phyloP scores from a whole-genome alignment of 305 asterid genomes.

The Withania somnifera region DNA sequence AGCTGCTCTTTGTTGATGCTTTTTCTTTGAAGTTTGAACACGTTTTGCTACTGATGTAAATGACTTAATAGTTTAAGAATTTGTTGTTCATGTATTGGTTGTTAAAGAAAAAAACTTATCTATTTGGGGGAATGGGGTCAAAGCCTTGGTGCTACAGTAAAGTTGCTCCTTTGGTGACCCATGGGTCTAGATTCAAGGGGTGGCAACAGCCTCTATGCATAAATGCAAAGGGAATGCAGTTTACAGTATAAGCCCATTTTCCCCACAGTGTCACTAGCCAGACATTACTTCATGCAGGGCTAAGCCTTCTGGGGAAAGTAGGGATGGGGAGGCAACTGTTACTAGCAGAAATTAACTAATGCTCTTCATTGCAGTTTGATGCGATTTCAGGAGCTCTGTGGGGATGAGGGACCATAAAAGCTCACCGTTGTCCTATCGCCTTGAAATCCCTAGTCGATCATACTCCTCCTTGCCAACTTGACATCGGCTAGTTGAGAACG shows the following conservation, averaged over 20 bases:
- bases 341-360: background rate
- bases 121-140: background rate
- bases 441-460: background rate
- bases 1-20: background rate
- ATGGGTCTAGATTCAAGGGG: background rate
- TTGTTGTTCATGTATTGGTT: background rate
- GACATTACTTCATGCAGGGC: background rate
- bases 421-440: background rate
- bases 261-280: background rate
- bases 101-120: background rate
- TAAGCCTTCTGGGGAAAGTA: background rate
- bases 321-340: background rate
- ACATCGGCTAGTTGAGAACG: background rate
- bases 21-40: background rate
- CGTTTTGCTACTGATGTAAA: background rate
- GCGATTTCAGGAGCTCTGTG: background rate
- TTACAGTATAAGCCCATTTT: background rate
- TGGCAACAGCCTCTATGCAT: background rate
- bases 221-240: background rate
- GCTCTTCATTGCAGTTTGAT: slow-evolving; percentile 1
- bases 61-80: background rate
- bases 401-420: background rate
- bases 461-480: background rate
- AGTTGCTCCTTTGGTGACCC: background rate
- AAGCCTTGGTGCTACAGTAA: background rate